phyloP scores from a whole-genome alignment of 441 rosid genomes.

The Melastoma candidum region DNA sequence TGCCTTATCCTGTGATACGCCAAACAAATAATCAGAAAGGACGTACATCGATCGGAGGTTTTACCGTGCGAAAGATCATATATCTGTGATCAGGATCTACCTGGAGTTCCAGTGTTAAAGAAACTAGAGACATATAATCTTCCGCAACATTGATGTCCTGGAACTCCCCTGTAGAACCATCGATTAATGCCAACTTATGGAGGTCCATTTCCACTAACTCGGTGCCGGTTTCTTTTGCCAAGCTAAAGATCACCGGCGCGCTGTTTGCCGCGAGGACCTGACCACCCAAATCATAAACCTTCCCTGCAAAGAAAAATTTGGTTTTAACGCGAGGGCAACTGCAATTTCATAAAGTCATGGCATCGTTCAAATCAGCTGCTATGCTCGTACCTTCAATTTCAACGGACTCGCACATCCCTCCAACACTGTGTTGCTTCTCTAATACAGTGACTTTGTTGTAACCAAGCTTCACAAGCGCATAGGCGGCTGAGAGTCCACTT shows the following conservation, averaged over 20 bases:
- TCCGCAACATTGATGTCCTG: conserved; percentile 49
- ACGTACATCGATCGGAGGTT: conserved; percentile 1
- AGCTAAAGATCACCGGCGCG: conserved; percentile 50
- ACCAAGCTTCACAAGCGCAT: conserved; percentile 49
- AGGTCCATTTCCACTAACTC: conserved; percentile 61
- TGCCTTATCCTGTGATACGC: conserved; percentile 41
- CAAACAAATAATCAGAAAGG: background rate
- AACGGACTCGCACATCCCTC: conserved; percentile 70
- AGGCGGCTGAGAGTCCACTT: conserved; percentile 60
- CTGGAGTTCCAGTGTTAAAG: conserved; percentile 57
- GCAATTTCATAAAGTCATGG: background rate
- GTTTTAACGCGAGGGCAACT: background rate
- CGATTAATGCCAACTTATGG: conserved; percentile 55
- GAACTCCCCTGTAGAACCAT: conserved; percentile 38
- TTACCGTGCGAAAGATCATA: background rate
- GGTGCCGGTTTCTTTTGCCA: conserved; percentile 46
- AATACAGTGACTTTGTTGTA: conserved; percentile 41
- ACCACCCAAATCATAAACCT: conserved; percentile 59
- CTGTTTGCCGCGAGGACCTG: conserved; percentile 73
- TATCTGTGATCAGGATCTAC: conserved; percentile 16
- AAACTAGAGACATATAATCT: conserved; percentile 52
- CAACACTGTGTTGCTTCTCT: conserved; percentile 56
- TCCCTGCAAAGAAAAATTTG: conserved; percentile 26
- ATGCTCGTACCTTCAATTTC: conserved; percentile 47
- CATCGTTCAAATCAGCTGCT: background rate